Base-by-base conservation (phyloP, 345 rosid genomes). In the Heritiera littoralis region DNA sequence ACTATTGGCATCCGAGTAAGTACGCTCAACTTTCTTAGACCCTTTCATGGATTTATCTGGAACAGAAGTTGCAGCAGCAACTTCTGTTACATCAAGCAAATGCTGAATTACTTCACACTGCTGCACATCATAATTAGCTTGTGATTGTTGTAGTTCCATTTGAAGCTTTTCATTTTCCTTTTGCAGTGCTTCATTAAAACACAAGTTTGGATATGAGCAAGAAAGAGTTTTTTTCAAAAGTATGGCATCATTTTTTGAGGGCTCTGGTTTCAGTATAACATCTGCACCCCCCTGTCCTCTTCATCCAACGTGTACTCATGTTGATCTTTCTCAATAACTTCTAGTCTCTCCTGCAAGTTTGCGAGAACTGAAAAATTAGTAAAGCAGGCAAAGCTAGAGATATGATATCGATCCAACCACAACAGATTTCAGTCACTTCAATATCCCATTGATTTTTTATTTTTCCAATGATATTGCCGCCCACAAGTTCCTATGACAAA, bases 91-190 rank as follows among this genome's bases (percentile, higher is more conserved):
- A 18, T 91, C 98, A 79, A 96, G 82, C 80, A 96, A 86, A 77
- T 87, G 97, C 82, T 92, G 98, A 72, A 96, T 96, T 61, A 96
- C 93, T 83, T 94, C 97, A 79, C 95, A 92, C 81, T 96, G 98
- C 77, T 74, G 79, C 79, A 91, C 95, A 86, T 96, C 98, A 81
- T 89, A 77, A 83, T 90, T 87, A 81, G 95, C 85, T 81, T 92
- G 99, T 0, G 99, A 96, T 7, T 88, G 85, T 78, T 94, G 97
- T 48, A 96, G 90, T 80, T 96, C 99, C 9, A 89, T 79, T 74
- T 85, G 95, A 81, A 96, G 93, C 82, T 92, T 96, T 85, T 88
- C 91, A 73, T 79, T 90, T 84, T 96, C 99, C 75, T 90, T 89
- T 71, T 70, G 80, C 64, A 96, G 89, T 51, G 92, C 98, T 86